These are phyloP conservation scores for Drosera capensis DNA, from an alignment of 148 eudicot genomes.

Conservation along the genomic window DNA sequence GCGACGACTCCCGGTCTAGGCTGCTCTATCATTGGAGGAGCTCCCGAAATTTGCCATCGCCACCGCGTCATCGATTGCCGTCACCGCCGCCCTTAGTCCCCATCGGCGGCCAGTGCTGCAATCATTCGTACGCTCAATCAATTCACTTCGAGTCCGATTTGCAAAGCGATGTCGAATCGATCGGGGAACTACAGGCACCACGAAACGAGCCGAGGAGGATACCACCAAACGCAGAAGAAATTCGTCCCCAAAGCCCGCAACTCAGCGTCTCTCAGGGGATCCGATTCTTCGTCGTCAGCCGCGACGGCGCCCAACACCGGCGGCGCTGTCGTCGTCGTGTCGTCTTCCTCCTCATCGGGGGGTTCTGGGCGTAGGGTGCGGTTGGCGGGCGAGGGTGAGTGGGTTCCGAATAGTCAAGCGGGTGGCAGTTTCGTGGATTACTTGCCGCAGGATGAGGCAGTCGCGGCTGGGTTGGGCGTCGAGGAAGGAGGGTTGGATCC, in stretches of 20 bases:
- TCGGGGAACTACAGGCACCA: slow-evolving; percentile 9
- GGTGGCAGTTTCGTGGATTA: slow-evolving; percentile 60
- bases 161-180: slow-evolving; percentile 24
- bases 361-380: slow-evolving; percentile 10
- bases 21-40: too few relatives aligned
- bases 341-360: slow-evolving; percentile 2
- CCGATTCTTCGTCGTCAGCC: slow-evolving; percentile 8
- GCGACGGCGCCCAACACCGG: background rate
- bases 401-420: slow-evolving; percentile 15
- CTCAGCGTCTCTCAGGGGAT: slow-evolving; percentile 27
- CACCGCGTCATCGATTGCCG: too few relatives aligned
- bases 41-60: too few relatives aligned
- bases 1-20: too few relatives aligned
- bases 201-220: slow-evolving; percentile 8
- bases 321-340: background rate
- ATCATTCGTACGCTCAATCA: too few relatives aligned
- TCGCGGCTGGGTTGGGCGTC: slow-evolving; percentile 62
- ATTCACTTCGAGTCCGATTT: too few relatives aligned
- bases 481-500: slow-evolving; percentile 80
- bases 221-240: slow-evolving; percentile 22
- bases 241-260: slow-evolving; percentile 23
- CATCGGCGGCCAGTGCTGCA: too few relatives aligned
- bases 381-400: slow-evolving; percentile 17
- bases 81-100: too few relatives aligned
- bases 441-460: slow-evolving; percentile 92